Percentiles rank a stretch among this genome's conserved stretches.
Evolutionary conservation across 768 basidiomycete species (phyloP).

Genomic region (Xanthoconium stramineum): DNA sequence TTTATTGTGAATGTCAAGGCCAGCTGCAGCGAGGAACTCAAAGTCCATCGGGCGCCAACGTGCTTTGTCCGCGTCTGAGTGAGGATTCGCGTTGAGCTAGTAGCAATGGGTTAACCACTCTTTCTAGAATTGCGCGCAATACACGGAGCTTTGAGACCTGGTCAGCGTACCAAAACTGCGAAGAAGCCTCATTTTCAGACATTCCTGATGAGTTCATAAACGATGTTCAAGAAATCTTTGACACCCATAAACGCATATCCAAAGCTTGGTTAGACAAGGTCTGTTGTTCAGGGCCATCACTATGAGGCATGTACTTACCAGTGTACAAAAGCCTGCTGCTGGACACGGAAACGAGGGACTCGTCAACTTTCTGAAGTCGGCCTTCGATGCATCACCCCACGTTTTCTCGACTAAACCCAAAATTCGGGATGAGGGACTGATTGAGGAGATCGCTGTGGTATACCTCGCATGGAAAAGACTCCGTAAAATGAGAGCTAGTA

Average conservation of each 20-base stretch:
- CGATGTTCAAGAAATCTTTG: slow-evolving; percentile 39
- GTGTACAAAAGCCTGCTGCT: slow-evolving; percentile 1
- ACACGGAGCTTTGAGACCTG: slow-evolving; percentile 49
- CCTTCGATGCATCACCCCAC: slow-evolving; percentile 32
- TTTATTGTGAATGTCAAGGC: slow-evolving; percentile 19
- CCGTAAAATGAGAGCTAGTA: slow-evolving; percentile 40
- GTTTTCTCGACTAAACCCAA: slow-evolving; percentile 37
- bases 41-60: slow-evolving; percentile 27
- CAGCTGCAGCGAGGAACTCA: slow-evolving; percentile 7
- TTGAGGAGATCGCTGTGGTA: slow-evolving; percentile 40
- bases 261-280: slow-evolving; percentile 43
- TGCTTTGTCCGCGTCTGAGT: slow-evolving; percentile 48
- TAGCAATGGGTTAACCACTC: slow-evolving; percentile 2
- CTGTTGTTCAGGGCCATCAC: not conserved
- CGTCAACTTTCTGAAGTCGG: slow-evolving; percentile 28
- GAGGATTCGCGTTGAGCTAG: slow-evolving; percentile 8
- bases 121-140: slow-evolving; percentile 46
- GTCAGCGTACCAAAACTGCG: slow-evolving; percentile 46
- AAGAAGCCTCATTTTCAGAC: slow-evolving; percentile 47
- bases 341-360: slow-evolving; percentile 14
- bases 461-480: slow-evolving; percentile 46
- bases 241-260: slow-evolving; percentile 36
- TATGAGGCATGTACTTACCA: not conserved
- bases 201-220: slow-evolving; percentile 38
- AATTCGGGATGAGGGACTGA: slow-evolving; percentile 21